A percentile compares a stretch with the other conserved stretches of the same genome.
These are phyloP conservation scores for Rubroboletus satanas DNA, from an alignment of 768 basidiomycete species.

Conservation along the genomic window DNA sequence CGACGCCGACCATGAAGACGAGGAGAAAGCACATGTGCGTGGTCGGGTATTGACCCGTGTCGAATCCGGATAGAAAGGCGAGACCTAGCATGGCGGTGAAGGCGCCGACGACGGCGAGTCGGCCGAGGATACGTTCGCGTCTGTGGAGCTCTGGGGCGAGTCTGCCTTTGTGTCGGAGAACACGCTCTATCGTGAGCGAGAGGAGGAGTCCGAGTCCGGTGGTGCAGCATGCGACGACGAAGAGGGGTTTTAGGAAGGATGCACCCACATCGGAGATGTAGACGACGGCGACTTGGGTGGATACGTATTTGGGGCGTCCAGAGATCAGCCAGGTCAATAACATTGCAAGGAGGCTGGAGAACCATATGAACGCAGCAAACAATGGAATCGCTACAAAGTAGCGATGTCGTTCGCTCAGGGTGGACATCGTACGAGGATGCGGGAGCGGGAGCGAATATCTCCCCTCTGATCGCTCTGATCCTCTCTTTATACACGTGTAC, in stretches of 20 bases:
- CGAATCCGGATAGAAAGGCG: constrained; percentile 67
- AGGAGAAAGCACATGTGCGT: constrained; percentile 62
- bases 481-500: constrained; percentile 6
- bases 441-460: neutral
- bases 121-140: constrained; percentile 51
- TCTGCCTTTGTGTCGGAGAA: constrained; percentile 64
- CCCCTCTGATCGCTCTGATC: neutral
- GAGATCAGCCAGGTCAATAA: constrained; percentile 66
- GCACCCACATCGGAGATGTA: constrained; percentile 83
- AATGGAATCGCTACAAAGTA: constrained; percentile 63
- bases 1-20: constrained; percentile 70
- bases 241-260: constrained; percentile 68
- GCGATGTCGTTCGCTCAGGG: constrained; percentile 40
- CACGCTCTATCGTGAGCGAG: constrained; percentile 57
- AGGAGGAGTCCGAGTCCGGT: constrained; percentile 61
- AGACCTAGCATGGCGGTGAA: constrained; percentile 63
- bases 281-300: constrained; percentile 54
- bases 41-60: constrained; percentile 51
- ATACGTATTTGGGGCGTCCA: constrained; percentile 49
- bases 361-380: constrained; percentile 62
- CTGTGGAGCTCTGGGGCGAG: constrained; percentile 56
- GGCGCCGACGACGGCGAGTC: constrained; percentile 57
- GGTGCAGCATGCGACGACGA: constrained; percentile 60
- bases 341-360: constrained; percentile 65
- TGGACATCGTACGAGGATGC: constrained; percentile 13